Percentiles rank a stretch among this genome's conserved stretches.
Conservation (phyloP, 148 eudicot genomes). For the Drosera capensis region DNA sequence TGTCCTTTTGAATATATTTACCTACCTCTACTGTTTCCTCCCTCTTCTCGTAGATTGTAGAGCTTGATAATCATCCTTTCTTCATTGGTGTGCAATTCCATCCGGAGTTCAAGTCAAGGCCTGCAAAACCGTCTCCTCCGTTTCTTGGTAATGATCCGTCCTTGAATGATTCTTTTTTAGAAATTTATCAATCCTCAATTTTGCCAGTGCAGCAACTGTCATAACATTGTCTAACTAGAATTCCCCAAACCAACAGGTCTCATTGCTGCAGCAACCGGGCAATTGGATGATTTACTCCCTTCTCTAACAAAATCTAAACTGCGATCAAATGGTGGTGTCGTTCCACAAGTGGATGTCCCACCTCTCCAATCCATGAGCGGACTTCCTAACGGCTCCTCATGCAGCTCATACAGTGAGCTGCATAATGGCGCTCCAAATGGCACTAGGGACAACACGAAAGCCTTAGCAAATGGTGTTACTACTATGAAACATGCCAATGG, state of each 20-base stretch:
- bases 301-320: neutral
- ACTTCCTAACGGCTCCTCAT: slow-evolving; percentile 9
- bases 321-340: slow-evolving; percentile 7
- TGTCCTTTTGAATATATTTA: neutral
- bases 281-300: slow-evolving; percentile 37
- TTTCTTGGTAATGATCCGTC: slow-evolving; percentile 44
- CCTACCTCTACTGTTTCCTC: neutral
- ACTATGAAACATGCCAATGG: slow-evolving; percentile 12
- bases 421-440: slow-evolving; percentile 7
- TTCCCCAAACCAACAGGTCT: slow-evolving; percentile 42
- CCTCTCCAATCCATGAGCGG: slow-evolving; percentile 16
- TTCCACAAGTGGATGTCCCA: slow-evolving; percentile 17
- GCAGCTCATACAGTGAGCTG: slow-evolving; percentile 10
- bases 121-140: slow-evolving; percentile 82
- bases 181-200: neutral
- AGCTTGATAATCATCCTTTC: slow-evolving; percentile 66
- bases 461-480: too few relatives aligned
- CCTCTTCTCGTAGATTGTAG: slow-evolving; percentile 48
- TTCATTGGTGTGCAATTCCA: slow-evolving; percentile 90
- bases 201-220: neutral
- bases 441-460: too few relatives aligned
- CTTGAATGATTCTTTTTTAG: neutral
- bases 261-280: slow-evolving; percentile 76
- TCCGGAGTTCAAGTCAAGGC: slow-evolving; percentile 92
- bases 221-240: too few relatives aligned